phyloP scores from a whole-genome alignment of 2,329 filamentous ascomycete species.

The Myriangium duriaei region DNA sequence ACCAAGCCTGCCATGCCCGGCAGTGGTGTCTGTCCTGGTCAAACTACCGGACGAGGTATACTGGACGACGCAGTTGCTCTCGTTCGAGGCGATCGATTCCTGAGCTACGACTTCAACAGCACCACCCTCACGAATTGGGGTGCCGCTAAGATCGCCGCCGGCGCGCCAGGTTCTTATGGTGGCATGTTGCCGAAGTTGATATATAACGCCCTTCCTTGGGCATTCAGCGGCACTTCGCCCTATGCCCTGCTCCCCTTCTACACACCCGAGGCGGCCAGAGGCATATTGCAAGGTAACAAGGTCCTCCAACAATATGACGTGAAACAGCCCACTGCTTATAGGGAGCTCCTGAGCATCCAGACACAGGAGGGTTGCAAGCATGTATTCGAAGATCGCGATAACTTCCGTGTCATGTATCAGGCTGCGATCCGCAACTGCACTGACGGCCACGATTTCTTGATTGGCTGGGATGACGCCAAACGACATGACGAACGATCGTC shows the following conservation, averaged over 20 bases:
- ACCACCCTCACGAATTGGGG: slow-evolving; percentile 40
- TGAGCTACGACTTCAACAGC: slow-evolving; percentile 38
- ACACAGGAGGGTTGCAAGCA: slow-evolving; percentile 39
- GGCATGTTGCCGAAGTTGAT: slow-evolving; percentile 34
- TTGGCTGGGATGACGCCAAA: slow-evolving; percentile 33
- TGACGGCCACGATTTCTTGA: slow-evolving; percentile 36
- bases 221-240: slow-evolving; percentile 37
- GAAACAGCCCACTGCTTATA: slow-evolving; percentile 29
- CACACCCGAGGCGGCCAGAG: slow-evolving; percentile 35
- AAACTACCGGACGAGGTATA: slow-evolving; percentile 35
- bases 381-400: slow-evolving; percentile 37
- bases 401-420: slow-evolving; percentile 38
- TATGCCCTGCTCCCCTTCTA: slow-evolving; percentile 41
- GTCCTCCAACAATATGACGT: slow-evolving; percentile 35
- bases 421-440: slow-evolving; percentile 29
- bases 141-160: slow-evolving; percentile 29
- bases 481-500: slow-evolving; percentile 29
- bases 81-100: slow-evolving; percentile 34
- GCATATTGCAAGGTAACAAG: slow-evolving; percentile 36
- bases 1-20: slow-evolving; percentile 40
- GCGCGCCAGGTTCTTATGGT: slow-evolving; percentile 32
- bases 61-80: slow-evolving; percentile 37
- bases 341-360: slow-evolving; percentile 34
- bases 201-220: slow-evolving; percentile 35
- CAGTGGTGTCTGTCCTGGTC: slow-evolving; percentile 33